phyloP scores from a whole-genome alignment of 495 filamentous ascomycete species.

The Jackrogersella minutella region DNA sequence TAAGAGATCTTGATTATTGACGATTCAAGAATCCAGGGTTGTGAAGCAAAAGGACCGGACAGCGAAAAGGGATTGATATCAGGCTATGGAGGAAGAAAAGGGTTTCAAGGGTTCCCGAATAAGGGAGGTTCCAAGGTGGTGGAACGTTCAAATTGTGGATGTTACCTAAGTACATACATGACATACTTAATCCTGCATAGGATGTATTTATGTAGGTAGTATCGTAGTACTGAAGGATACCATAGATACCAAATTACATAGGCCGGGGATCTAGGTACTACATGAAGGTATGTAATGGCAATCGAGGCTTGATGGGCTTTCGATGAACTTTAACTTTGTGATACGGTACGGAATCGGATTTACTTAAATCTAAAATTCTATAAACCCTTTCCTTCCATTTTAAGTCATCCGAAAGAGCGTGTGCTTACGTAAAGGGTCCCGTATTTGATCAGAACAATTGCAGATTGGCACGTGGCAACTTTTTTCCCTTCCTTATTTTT shows the following conservation, averaged over 20 bases:
- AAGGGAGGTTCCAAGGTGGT: conserved; percentile 4
- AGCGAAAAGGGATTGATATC: conserved; percentile 12
- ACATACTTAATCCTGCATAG: neutral
- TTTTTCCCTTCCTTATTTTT: neutral
- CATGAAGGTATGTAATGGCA: too few species aligned
- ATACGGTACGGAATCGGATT: conserved; percentile 7
- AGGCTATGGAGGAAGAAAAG: conserved; percentile 31
- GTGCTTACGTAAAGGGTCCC: neutral
- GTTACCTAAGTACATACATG: conserved; percentile 9
- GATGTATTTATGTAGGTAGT: neutral
- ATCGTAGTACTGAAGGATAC: too few species aligned
- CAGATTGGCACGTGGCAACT: conserved; percentile 23
- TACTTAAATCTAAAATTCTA: neutral
- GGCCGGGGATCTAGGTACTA: too few species aligned
- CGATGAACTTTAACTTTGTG: neutral
- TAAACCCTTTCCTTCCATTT: too few species aligned
- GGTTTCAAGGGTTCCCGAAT: neutral
- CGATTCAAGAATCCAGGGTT: neutral
- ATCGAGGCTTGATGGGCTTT: too few species aligned
- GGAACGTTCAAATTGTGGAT: neutral
- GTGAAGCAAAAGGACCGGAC: conserved; percentile 6
- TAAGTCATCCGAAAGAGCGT: too few species aligned
- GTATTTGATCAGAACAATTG: too few species aligned
- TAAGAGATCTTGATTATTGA: conserved; percentile 21
- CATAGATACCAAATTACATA: too few species aligned